A percentile compares a stretch with the other conserved stretches of the same genome.
phyloP scores from a whole-genome alignment of 2,329 filamentous ascomycete species.

The Xylaria multiplex region DNA sequence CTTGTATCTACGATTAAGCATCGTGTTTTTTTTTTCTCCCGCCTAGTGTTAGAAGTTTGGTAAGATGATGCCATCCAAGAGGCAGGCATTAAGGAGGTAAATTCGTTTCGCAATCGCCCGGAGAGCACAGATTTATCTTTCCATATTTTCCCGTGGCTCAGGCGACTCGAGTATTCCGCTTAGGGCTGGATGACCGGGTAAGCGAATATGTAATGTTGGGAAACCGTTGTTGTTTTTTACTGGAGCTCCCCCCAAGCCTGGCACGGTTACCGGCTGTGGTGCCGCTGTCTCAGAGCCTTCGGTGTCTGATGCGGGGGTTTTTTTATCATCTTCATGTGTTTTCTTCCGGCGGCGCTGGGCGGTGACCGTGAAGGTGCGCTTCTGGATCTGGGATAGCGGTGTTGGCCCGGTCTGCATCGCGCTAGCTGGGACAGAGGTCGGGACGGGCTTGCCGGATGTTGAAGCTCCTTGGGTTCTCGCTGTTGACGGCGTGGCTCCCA shows the following conservation, averaged over 20 bases:
- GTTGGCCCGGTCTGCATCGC: slow-evolving; percentile 14
- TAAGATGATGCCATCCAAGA: too few relatives aligned
- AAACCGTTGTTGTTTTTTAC: background rate
- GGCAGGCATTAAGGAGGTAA: too few relatives aligned
- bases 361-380: slow-evolving; percentile 23
- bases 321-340: too few relatives aligned
- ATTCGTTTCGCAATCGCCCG: background rate
- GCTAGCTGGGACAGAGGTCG: slow-evolving; percentile 21
- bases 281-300: background rate
- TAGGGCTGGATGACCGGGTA: slow-evolving; percentile 23
- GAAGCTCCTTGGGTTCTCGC: slow-evolving; percentile 9
- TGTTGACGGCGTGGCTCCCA: background rate
- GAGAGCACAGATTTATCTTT: background rate
- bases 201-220: slow-evolving; percentile 18
- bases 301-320: background rate
- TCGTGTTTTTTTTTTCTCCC: too few relatives aligned
- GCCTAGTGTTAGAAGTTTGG: too few relatives aligned
- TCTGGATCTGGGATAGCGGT: slow-evolving; percentile 33
- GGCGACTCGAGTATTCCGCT: background rate
- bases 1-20: background rate
- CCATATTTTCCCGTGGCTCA: background rate
- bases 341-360: background rate
- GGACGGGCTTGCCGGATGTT: slow-evolving; percentile 15
- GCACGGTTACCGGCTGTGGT: background rate
- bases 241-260: background rate